These are phyloP conservation scores for Pichia cephalocereana DNA, from an alignment of 805 yeast species.

Conservation along the genomic window DNA sequence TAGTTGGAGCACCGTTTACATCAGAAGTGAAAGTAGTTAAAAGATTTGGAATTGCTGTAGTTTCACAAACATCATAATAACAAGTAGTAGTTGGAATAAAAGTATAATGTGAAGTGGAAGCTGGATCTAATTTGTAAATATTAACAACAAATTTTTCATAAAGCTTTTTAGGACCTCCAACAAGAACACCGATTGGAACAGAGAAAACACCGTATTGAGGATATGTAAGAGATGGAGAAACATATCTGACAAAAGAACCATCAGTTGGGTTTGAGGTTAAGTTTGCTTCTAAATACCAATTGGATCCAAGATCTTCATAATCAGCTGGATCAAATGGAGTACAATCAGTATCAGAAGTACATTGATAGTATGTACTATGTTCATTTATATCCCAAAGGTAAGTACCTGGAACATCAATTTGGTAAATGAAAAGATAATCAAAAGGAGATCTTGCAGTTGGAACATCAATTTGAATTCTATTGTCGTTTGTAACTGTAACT, in stretches of 20 bases:
- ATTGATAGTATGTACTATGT: conserved; percentile 2
- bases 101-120: conserved; percentile 2
- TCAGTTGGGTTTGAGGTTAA: neutral
- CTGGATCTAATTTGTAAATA: conserved; percentile 5
- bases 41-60: conserved; percentile 6
- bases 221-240: conserved; percentile 5
- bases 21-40: neutral
- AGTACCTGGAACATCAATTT: neutral
- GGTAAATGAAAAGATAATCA: conserved; percentile 1
- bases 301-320: neutral
- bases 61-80: conserved; percentile 6
- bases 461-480: conserved; percentile 8
- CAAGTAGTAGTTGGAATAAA: conserved; percentile 7
- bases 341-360: conserved; percentile 7
- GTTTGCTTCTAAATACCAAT: conserved; percentile 8
- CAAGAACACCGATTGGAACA: neutral
- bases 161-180: neutral
- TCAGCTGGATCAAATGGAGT: neutral
- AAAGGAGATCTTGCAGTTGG: conserved; percentile 8
- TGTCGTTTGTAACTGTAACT: conserved; percentile 1
- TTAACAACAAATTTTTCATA: neutral
- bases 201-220: conserved; percentile 8
- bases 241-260: conserved; percentile 7
- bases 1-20: neutral
- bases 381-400: conserved; percentile 5